These are phyloP conservation scores for Colletotrichum limetticola DNA, from an alignment of 2,329 filamentous ascomycete genomes.

Conservation along the genomic window DNA sequence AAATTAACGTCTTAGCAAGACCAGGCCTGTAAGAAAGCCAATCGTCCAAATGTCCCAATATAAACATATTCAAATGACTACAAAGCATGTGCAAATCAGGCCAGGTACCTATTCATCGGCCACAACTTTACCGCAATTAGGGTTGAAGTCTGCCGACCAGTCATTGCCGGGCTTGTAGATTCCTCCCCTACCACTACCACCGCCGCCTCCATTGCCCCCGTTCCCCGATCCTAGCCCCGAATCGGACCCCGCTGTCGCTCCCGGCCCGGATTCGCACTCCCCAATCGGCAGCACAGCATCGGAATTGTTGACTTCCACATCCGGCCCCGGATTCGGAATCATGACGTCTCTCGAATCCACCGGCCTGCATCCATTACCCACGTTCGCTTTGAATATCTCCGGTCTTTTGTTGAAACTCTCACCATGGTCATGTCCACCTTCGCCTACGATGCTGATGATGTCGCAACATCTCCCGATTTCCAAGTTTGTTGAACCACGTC, in stretches of 20 bases:
- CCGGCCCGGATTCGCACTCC: slow-evolving; percentile 2
- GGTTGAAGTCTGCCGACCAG: neutral
- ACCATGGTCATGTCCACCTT: slow-evolving; percentile 5
- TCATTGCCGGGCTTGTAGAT: slow-evolving; percentile 1
- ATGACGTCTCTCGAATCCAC: slow-evolving; percentile 54
- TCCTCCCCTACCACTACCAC: neutral
- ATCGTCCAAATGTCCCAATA: neutral
- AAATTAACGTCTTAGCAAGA: neutral
- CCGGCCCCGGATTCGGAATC: slow-evolving; percentile 25
- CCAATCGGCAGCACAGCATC: slow-evolving; percentile 7
- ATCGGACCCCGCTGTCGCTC: neutral
- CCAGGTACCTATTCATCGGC: neutral
- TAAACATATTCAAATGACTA: neutral
- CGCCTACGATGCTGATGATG: slow-evolving; percentile 59
- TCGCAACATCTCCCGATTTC: slow-evolving; percentile 77
- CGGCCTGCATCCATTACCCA: slow-evolving; percentile 65
- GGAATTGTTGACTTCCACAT: slow-evolving; percentile 49
- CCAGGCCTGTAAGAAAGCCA: too few relatives aligned
- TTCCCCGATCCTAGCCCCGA: neutral
- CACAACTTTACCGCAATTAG: neutral
- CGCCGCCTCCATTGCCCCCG: neutral
- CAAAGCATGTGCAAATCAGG: neutral
- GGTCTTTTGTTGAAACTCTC: slow-evolving; percentile 57
- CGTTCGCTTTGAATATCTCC: slow-evolving; percentile 75
- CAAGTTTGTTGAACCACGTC: slow-evolving; percentile 72